A percentile compares a stretch with the other conserved stretches of the same genome.
Conservation (phyloP, 768 basidiomycete species). For the Crepidotus variabilis region DNA sequence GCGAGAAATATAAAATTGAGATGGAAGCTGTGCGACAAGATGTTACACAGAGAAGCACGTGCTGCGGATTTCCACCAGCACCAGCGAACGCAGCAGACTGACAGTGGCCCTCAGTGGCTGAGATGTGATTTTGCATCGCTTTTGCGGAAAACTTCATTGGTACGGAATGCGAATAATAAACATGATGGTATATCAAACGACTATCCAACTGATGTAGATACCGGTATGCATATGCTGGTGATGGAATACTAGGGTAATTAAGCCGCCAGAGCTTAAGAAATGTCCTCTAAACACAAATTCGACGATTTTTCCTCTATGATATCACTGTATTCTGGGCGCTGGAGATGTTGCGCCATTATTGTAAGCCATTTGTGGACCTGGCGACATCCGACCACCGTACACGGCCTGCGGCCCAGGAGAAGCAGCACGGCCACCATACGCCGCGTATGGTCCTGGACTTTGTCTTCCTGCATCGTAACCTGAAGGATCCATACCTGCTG, state of each 20-base stretch:
- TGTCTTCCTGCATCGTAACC: constrained; percentile 22
- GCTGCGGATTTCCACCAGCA: not conserved
- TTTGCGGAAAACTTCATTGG: not conserved
- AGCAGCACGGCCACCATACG: constrained; percentile 26
- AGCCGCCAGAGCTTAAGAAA: not conserved
- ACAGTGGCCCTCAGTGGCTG: not conserved
- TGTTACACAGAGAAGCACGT: not conserved
- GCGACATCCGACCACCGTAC: constrained; percentile 36
- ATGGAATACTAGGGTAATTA: not conserved
- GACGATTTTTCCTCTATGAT: not conserved
- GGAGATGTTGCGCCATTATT: constrained; percentile 15
- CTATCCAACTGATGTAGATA: not conserved
- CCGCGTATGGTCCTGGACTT: constrained; percentile 24
- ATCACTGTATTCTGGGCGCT: constrained; percentile 3
- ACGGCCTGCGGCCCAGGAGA: constrained; percentile 42
- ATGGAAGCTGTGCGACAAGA: constrained; percentile 5
- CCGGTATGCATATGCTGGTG: not conserved
- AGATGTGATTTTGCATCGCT: not conserved
- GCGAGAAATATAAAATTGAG: constrained; percentile 1
- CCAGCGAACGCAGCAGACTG: too few relatives aligned
- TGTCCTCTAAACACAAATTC: not conserved
- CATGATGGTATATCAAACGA: not conserved
- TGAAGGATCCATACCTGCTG: not conserved
- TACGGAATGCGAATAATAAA: not conserved
- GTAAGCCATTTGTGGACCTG: constrained; percentile 46